Percentiles rank a stretch among this genome's conserved stretches.
Conservation (phyloP, 495 filamentous ascomycete genomes). For the Penicillium canariense region DNA sequence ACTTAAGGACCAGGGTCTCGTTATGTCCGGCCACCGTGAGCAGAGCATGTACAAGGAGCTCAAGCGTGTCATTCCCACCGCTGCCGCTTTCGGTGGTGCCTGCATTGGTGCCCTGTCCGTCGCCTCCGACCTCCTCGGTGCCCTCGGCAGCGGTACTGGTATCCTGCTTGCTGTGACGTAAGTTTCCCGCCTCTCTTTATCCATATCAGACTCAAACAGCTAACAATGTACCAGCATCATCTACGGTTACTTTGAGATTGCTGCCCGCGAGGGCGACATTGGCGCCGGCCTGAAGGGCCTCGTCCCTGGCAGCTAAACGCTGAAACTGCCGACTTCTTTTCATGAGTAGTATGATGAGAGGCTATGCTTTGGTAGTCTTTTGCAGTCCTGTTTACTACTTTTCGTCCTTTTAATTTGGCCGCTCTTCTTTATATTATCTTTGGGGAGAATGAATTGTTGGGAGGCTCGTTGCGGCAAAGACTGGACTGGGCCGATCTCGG, state of each 20-base stretch:
- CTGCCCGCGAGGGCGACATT: constrained; percentile 96
- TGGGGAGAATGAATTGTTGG: constrained; percentile 24
- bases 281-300: constrained; percentile 82
- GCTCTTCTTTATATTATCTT: constrained; percentile 24
- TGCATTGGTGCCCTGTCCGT: constrained; percentile 98
- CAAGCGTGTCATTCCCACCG: constrained; percentile 97
- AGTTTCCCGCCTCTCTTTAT: constrained; percentile 43
- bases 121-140: constrained; percentile 91
- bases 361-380: constrained; percentile 16
- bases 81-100: constrained; percentile 96
- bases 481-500: neutral
- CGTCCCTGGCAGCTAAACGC: constrained; percentile 55
- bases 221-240: constrained; percentile 68
- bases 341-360: constrained; percentile 39
- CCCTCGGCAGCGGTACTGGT: constrained; percentile 94
- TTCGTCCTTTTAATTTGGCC: constrained; percentile 30
- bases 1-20: constrained; percentile 97
- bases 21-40: constrained; percentile 99
- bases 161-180: constrained; percentile 98
- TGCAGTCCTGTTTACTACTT: constrained; percentile 25
- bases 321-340: constrained; percentile 24
- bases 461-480: neutral
- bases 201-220: constrained; percentile 9
- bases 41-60: constrained; percentile 99
- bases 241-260: constrained; percentile 98